Evolutionary conservation across 345 rosid species (phyloP).

Genomic region (Dovyalis caffra): DNA sequence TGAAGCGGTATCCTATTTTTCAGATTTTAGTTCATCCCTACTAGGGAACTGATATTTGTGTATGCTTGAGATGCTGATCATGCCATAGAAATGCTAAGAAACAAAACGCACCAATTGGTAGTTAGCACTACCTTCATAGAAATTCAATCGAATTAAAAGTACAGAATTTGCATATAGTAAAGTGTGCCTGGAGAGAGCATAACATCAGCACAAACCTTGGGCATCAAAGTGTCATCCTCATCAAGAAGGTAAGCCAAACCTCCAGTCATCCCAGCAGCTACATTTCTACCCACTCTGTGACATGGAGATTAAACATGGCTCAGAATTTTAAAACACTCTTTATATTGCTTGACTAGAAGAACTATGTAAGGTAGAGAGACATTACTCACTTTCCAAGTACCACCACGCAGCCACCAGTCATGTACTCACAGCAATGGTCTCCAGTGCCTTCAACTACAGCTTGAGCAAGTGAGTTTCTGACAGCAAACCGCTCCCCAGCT

Average conservation of each 20-base stretch:
- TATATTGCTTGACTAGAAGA: conserved; percentile 5
- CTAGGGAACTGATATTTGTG: background rate
- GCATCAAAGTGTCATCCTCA: conserved; percentile 77
- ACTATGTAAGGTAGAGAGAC: background rate
- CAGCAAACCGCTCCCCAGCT: conserved; percentile 99
- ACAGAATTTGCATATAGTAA: background rate
- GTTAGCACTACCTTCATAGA: background rate
- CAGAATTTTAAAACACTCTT: background rate
- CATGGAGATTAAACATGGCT: conserved; percentile 18
- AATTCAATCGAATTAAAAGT: background rate
- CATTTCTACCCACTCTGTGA: conserved; percentile 95
- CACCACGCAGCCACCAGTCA: conserved; percentile 98
- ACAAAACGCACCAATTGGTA: background rate
- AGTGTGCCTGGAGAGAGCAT: background rate
- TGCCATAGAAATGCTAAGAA: background rate
- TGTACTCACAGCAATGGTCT: conserved; percentile 96
- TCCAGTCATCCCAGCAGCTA: conserved; percentile 99
- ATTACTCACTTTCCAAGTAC: conserved; percentile 91
- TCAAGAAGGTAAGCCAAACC: conserved; percentile 93
- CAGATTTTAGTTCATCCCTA: background rate
- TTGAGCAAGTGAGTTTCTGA: conserved; percentile 93
- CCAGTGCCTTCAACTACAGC: conserved; percentile 99
- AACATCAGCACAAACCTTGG: conserved; percentile 58
- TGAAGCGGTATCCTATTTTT: background rate
- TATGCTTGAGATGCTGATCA: background rate